Conservation (phyloP, 352 stramenopile species). For the Phytophthora capsici region DNA sequence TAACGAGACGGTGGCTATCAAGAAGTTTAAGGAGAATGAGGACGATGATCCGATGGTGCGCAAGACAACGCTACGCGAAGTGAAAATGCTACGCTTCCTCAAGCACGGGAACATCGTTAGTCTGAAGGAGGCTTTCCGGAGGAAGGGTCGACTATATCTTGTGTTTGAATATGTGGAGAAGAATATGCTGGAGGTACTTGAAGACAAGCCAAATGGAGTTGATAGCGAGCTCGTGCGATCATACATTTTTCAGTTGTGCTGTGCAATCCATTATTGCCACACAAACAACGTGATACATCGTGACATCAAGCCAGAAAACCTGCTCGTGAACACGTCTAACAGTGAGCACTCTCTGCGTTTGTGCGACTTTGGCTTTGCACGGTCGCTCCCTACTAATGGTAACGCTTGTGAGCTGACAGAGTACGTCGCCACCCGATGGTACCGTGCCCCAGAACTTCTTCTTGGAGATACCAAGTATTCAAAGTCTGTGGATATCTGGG, state of each 20-base stretch:
- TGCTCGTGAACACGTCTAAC: constrained; percentile 96
- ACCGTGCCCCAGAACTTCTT: constrained; percentile 98
- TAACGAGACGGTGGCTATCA: constrained; percentile 98
- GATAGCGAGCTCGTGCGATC: constrained; percentile 95
- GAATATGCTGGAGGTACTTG: constrained; percentile 95
- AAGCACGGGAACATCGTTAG: constrained; percentile 98
- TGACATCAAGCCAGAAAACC: constrained; percentile 99
- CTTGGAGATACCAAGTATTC: constrained; percentile 99
- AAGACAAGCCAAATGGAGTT: constrained; percentile 90
- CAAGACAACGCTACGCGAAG: constrained; percentile 95
- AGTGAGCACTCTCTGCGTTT: constrained; percentile 97
- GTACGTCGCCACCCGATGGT: constrained; percentile 99
- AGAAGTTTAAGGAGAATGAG: constrained; percentile 98
- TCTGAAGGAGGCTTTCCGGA: constrained; percentile 98
- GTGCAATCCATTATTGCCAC: constrained; percentile 98
- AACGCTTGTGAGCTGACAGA: constrained; percentile 95
- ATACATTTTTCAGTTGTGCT: constrained; percentile 98
- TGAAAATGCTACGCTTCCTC: constrained; percentile 98
- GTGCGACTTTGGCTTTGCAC: constrained; percentile 98
- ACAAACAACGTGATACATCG: constrained; percentile 96
- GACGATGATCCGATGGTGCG: constrained; percentile 92
- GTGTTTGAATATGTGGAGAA: constrained; percentile 99
- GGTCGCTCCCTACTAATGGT: constrained; percentile 72
- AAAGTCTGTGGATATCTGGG: constrained; percentile 96
- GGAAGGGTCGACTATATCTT: constrained; percentile 95